A percentile compares a stretch with the other conserved stretches of the same genome.
Evolutionary conservation across 176 grass and related monocot genomes (phyloP).

Genomic region (Rhynchospora pubera): DNA sequence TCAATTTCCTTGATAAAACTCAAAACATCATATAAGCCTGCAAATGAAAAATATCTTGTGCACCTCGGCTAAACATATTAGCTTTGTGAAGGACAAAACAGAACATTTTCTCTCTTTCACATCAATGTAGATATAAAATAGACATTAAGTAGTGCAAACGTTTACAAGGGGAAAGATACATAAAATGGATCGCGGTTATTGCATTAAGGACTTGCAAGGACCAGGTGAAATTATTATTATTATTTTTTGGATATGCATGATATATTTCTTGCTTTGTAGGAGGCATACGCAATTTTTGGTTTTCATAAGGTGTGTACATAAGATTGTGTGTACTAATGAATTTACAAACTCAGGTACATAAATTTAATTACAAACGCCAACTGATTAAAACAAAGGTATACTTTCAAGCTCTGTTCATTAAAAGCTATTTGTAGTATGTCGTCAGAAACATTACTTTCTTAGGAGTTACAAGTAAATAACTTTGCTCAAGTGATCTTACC

Average conservation of each 20-base stretch:
- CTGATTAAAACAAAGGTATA: neutral
- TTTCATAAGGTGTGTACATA: too few relatives aligned
- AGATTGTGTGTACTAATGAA: neutral
- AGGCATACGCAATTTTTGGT: neutral
- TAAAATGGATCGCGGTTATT: neutral
- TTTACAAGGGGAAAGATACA: neutral
- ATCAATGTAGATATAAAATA: neutral
- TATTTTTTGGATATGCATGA: neutral
- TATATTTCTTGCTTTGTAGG: slow-evolving; percentile 3
- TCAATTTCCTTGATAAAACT: neutral
- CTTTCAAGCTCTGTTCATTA: neutral
- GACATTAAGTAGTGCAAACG: neutral
- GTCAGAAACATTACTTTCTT: slow-evolving; percentile 6
- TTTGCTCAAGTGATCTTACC: slow-evolving; percentile 35
- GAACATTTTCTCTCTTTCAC: neutral
- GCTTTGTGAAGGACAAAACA: neutral
- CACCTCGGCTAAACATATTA: neutral
- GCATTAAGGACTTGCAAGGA: neutral
- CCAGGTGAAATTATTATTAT: neutral
- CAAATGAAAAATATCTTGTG: neutral
- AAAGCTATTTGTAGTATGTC: neutral
- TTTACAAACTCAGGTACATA: neutral
- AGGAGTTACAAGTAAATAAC: neutral
- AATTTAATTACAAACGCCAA: neutral
- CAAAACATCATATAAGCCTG: neutral